These are phyloP conservation scores for Nyssa sinensis DNA, from an alignment of 148 eudicot genomes.

Conservation along the genomic window DNA sequence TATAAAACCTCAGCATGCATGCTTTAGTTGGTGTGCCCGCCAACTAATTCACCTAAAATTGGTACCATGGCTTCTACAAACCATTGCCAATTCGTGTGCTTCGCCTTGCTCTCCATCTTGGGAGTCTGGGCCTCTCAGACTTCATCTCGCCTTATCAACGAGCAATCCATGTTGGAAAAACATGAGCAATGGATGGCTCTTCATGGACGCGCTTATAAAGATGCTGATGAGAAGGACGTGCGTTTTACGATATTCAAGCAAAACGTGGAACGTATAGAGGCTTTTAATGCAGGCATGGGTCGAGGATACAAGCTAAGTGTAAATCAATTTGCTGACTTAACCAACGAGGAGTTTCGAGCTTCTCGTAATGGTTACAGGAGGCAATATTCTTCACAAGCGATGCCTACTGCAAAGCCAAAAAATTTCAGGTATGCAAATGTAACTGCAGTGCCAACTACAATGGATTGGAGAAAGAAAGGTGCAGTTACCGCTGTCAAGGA, in stretches of 20 bases:
- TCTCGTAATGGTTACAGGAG: constrained; percentile 41
- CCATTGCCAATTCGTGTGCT: constrained; percentile 2
- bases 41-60: neutral
- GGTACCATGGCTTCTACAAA: constrained; percentile 22
- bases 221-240: constrained; percentile 36
- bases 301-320: constrained; percentile 35
- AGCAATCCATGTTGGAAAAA: constrained; percentile 30
- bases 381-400: neutral
- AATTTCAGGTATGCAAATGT: constrained; percentile 45
- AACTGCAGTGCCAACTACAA: constrained; percentile 8
- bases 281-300: constrained; percentile 27
- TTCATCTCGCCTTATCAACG: constrained; percentile 32
- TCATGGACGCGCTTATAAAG: constrained; percentile 53
- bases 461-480: constrained; percentile 66
- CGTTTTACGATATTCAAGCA: constrained; percentile 49
- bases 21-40: neutral
- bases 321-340: constrained; percentile 61
- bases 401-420: constrained; percentile 10
- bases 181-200: constrained; percentile 61
- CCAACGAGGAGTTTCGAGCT: constrained; percentile 54
- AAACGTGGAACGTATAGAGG: constrained; percentile 47
- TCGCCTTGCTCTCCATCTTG: constrained; percentile 16
- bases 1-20: constrained; percentile 12
- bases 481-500: constrained; percentile 55
- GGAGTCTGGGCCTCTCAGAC: constrained; percentile 16